Percentiles rank a stretch among this genome's conserved stretches.
Conservation (phyloP, 1,284 basidiomycete species). For the Sporisorium scitamineum region DNA sequence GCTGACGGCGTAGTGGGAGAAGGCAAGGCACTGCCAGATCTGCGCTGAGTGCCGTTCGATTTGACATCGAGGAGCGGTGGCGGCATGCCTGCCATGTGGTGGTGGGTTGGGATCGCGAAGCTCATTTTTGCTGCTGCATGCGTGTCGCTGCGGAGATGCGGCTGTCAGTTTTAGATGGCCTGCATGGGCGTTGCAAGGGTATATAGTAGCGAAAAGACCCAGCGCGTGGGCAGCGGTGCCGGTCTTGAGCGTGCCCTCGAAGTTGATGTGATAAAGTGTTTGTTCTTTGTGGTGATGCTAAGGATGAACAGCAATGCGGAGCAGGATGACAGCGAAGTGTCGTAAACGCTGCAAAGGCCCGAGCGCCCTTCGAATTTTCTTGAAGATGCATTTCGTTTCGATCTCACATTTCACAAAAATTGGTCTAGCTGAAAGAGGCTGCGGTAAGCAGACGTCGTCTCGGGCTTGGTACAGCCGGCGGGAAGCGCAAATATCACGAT, state of each 20-base stretch:
- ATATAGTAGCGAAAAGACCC: not conserved
- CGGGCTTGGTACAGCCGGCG: not conserved
- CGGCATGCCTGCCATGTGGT: constrained; percentile 9
- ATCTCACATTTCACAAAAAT: constrained; percentile 2
- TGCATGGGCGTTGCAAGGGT: constrained; percentile 3
- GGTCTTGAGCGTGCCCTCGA: not conserved
- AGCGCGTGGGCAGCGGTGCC: too few species aligned
- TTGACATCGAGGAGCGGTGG: constrained; percentile 2
- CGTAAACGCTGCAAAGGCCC: not conserved
- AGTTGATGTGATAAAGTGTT: not conserved
- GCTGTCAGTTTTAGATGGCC: not conserved
- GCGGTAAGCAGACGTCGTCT: not conserved
- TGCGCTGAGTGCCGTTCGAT: constrained; percentile 17
- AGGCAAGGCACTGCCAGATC: constrained; percentile 5
- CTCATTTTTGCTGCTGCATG: constrained; percentile 21
- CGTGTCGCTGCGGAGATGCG: not conserved
- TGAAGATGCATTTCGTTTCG: not conserved
- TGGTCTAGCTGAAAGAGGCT: not conserved
- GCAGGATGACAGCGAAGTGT: not conserved
- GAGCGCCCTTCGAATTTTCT: not conserved
- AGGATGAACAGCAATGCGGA: not conserved
- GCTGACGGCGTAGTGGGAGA: constrained; percentile 21
- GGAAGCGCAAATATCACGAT: not conserved
- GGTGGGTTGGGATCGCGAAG: constrained; percentile 30
- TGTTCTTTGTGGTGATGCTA: not conserved